phyloP scores from a whole-genome alignment of 805 yeast species.

The Starmerella apis region DNA sequence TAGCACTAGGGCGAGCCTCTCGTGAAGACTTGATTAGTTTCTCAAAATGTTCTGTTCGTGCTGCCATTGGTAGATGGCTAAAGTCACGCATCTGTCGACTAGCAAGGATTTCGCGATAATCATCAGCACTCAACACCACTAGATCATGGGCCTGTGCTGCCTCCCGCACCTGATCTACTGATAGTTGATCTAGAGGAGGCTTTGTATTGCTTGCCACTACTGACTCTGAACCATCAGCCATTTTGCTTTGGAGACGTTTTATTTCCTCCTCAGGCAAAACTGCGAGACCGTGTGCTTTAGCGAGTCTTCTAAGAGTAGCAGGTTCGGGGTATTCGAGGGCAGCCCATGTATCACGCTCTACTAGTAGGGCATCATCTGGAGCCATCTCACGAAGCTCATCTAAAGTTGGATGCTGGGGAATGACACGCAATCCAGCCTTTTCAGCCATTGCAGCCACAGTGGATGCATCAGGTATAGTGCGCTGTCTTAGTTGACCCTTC shows the following conservation, averaged over 20 bases:
- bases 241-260: constrained; percentile 19
- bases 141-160: constrained; percentile 9
- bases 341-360: constrained; percentile 15
- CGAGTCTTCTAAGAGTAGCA: constrained; percentile 16
- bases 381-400: constrained; percentile 16
- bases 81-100: constrained; percentile 4
- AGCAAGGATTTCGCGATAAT: constrained; percentile 11
- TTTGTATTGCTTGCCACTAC: background rate
- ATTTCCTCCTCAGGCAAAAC: constrained; percentile 24
- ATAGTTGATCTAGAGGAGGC: background rate
- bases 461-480: constrained; percentile 28
- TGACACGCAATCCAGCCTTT: constrained; percentile 14
- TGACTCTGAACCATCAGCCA: background rate
- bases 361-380: constrained; percentile 17
- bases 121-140: constrained; percentile 14
- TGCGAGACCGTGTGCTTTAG: constrained; percentile 22
- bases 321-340: constrained; percentile 22
- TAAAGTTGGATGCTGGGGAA: constrained; percentile 16
- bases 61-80: constrained; percentile 13
- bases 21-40: constrained; percentile 8
- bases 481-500: constrained; percentile 19
- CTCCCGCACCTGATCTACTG: constrained; percentile 9
- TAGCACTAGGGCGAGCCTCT: constrained; percentile 5
- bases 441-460: constrained; percentile 25
- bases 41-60: constrained; percentile 16